Evolutionary conservation across 306 rosid genomes (phyloP).

Genomic region (Vigna nakashimae): DNA sequence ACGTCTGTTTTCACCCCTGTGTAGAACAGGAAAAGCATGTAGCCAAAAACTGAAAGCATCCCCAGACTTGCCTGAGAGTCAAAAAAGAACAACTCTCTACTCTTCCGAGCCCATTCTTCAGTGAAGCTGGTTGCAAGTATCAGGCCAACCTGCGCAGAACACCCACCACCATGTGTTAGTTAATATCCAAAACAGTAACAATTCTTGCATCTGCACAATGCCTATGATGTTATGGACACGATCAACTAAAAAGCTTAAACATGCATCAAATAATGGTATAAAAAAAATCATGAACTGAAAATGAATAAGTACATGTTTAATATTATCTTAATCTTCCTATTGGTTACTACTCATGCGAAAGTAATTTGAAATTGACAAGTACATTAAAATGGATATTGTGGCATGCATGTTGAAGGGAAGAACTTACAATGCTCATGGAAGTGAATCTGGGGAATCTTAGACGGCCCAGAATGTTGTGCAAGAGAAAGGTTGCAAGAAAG

Average conservation of each 20-base stretch:
- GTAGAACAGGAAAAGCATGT: constrained; percentile 63
- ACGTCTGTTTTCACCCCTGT: constrained; percentile 74
- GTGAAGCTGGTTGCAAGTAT: constrained; percentile 24
- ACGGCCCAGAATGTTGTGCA: constrained; percentile 39
- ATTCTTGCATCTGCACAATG: not conserved
- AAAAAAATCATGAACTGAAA: not conserved
- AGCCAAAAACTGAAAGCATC: constrained; percentile 56
- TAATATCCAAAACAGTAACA: not conserved
- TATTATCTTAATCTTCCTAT: not conserved
- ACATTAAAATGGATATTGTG: not conserved
- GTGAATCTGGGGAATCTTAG: constrained; percentile 52
- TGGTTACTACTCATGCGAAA: not conserved
- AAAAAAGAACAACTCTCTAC: constrained; percentile 40
- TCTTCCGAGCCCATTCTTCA: not conserved
- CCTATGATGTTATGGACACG: too few species aligned
- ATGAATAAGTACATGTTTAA: not conserved
- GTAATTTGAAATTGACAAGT: not conserved
- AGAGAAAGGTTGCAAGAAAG: constrained; percentile 39
- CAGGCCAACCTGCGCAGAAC: constrained; percentile 44
- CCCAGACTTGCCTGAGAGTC: constrained; percentile 60
- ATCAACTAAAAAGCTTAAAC: not conserved
- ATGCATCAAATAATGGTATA: not conserved
- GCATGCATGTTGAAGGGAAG: not conserved
- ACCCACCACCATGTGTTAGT: not conserved
- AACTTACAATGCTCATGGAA: constrained; percentile 53